phyloP scores from a whole-genome alignment of 129 eudicot species.

The Tagetes erecta region DNA sequence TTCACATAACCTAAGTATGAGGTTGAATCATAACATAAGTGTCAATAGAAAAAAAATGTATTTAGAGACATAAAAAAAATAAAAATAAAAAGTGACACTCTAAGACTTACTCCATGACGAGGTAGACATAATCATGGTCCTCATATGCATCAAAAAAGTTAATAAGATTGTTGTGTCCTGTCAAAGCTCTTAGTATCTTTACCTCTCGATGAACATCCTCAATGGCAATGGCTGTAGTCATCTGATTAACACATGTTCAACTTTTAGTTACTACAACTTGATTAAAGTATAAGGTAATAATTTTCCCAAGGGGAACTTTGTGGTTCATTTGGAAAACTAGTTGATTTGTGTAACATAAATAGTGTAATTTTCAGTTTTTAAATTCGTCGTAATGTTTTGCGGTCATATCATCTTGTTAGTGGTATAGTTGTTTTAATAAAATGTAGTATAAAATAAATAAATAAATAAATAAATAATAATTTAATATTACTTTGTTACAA shows the following conservation, averaged over 20 bases:
- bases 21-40: neutral
- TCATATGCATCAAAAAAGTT: conserved; percentile 37
- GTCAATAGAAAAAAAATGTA: neutral
- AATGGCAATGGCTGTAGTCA: conserved; percentile 43
- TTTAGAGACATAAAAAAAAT: neutral
- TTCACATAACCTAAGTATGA: conserved; percentile 35
- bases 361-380: no score
- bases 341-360: no score
- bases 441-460: no score
- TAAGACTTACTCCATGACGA: conserved; percentile 39
- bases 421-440: no score
- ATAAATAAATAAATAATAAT: no score
- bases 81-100: neutral
- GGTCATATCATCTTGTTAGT: no score
- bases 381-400: no score
- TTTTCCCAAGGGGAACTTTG: no score
- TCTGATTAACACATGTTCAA: conserved; percentile 18
- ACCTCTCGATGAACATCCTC: conserved; percentile 45
- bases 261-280: neutral
- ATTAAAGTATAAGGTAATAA: no score
- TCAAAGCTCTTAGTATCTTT: conserved; percentile 34
- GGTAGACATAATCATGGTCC: conserved; percentile 39
- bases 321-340: no score
- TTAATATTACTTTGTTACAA: no score
- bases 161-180: conserved; percentile 34